A percentile compares a stretch with the other conserved stretches of the same genome.
Conservation (phyloP, 257 asterid species). For the Solanum dulcamara region DNA sequence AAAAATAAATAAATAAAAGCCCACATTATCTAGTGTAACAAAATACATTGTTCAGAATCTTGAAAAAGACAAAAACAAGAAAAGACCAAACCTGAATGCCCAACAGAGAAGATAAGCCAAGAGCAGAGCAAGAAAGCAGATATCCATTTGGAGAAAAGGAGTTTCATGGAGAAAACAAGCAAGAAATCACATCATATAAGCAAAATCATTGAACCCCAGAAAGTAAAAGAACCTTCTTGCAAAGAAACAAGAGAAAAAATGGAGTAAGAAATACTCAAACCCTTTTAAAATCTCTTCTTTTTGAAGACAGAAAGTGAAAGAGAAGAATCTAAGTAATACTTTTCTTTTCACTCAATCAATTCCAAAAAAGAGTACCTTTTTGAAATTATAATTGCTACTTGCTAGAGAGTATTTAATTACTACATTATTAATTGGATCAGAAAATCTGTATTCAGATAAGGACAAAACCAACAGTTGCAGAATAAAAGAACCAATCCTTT, state of each 20-base stretch:
- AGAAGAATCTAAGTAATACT: slow-evolving; percentile 17
- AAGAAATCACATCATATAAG: slow-evolving; percentile 14
- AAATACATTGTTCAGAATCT: neutral
- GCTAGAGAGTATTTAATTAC: neutral
- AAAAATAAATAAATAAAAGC: neutral
- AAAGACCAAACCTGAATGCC: slow-evolving; percentile 38
- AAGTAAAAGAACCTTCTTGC: slow-evolving; percentile 6
- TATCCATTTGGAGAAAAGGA: slow-evolving; percentile 37
- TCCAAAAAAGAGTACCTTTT: slow-evolving; percentile 10
- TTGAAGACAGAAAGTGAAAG: neutral
- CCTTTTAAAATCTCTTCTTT: slow-evolving; percentile 10
- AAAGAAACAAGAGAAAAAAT: neutral
- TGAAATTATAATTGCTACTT: neutral
- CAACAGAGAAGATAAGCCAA: slow-evolving; percentile 34
- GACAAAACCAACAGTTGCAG: slow-evolving; percentile 12
- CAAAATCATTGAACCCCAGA: neutral
- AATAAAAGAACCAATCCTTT: slow-evolving; percentile 9
- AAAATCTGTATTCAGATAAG: slow-evolving; percentile 15
- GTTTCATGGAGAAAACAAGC: slow-evolving; percentile 28
- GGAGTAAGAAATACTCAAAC: neutral
- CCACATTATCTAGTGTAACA: neutral
- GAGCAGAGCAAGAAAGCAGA: slow-evolving; percentile 31
- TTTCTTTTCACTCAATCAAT: slow-evolving; percentile 33
- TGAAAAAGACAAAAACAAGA: neutral
- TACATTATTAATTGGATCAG: slow-evolving; percentile 9